A percentile compares a stretch with the other conserved stretches of the same genome.
phyloP scores from a whole-genome alignment of 129 eudicot genomes.

The Cynara cardunculus region DNA sequence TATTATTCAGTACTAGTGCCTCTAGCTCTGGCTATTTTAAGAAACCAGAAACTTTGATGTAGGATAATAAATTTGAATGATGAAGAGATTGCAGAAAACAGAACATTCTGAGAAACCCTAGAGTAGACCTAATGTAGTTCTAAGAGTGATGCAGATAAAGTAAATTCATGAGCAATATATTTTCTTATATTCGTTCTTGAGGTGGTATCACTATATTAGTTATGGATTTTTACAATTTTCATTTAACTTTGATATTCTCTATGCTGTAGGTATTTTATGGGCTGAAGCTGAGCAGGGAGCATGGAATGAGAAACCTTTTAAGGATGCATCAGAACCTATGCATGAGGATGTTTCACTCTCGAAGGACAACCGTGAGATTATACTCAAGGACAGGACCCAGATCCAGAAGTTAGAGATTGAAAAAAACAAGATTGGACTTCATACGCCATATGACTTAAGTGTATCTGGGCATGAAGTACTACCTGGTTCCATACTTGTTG shows the following conservation, averaged over 20 bases:
- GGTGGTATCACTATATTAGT: neutral
- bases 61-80: neutral
- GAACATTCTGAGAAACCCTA: neutral
- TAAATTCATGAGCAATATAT: neutral
- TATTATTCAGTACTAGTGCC: neutral
- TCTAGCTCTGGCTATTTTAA: neutral
- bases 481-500: constrained; percentile 63
- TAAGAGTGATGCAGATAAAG: neutral
- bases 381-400: constrained; percentile 38
- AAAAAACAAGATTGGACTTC: constrained; percentile 25
- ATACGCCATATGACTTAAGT: constrained; percentile 16
- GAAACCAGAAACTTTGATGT: neutral
- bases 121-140: neutral
- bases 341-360: constrained; percentile 7
- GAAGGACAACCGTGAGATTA: constrained; percentile 43
- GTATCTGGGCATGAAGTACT: constrained; percentile 35
- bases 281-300: constrained; percentile 30
- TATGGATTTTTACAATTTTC: neutral
- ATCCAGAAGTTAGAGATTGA: constrained; percentile 18
- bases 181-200: neutral
- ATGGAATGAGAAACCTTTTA: constrained; percentile 24
- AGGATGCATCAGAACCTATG: constrained; percentile 19
- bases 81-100: neutral
- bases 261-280: constrained; percentile 44
- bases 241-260: constrained; percentile 9